phyloP scores from a whole-genome alignment of 345 rosid species.

The Mercurialis annua region DNA sequence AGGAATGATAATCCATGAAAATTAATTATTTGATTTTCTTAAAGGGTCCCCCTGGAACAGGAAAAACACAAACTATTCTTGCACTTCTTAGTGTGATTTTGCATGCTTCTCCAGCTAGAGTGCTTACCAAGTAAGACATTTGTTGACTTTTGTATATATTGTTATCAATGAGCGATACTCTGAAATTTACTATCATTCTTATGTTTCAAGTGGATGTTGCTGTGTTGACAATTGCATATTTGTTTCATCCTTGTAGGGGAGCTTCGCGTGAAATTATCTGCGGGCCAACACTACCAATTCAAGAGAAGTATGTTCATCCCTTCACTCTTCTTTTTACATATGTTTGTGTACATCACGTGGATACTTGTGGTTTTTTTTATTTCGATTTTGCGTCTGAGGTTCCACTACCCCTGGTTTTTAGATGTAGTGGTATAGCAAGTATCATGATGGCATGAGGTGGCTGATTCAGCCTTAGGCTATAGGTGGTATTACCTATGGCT shows the following conservation, averaged over 20 bases:
- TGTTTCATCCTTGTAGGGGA: constrained; percentile 38
- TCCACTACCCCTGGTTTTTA: neutral
- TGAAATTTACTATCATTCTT: neutral
- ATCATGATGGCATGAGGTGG: neutral
- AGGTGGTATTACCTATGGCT: neutral
- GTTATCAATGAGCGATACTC: neutral
- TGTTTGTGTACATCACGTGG: neutral
- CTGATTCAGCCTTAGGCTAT: neutral
- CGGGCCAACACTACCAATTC: constrained; percentile 54
- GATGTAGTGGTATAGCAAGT: neutral
- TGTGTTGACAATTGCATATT: neutral
- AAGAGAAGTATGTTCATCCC: constrained; percentile 65
- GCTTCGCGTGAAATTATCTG: constrained; percentile 40
- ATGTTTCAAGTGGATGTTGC: neutral
- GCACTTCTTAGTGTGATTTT: constrained; percentile 89
- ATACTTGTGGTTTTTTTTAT: neutral
- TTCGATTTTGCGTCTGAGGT: neutral
- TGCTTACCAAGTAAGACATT: constrained; percentile 55
- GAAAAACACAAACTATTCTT: constrained; percentile 96
- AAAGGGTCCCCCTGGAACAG: constrained; percentile 99
- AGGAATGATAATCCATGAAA: constrained; percentile 4
- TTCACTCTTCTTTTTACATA: neutral
- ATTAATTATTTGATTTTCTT: constrained; percentile 24
- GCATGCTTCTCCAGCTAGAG: constrained; percentile 89
- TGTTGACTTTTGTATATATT: constrained; percentile 1